Percentiles rank a stretch among this genome's conserved stretches.
Evolutionary conservation across 2,329 filamentous ascomycete genomes (phyloP).

Genomic region (Corynespora cassiicola): DNA sequence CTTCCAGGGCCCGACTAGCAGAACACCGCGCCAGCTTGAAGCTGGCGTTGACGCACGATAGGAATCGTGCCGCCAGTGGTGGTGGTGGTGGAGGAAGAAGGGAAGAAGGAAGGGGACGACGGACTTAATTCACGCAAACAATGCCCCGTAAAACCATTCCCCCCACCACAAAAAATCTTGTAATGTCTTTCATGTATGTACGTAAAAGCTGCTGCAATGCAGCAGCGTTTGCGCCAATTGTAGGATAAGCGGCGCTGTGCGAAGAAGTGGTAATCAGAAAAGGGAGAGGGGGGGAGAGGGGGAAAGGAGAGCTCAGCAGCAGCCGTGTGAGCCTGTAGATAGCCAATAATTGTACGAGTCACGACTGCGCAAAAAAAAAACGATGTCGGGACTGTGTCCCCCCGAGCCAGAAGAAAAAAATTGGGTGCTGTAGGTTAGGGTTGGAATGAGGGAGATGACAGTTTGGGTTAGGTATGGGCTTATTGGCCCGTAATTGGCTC

Average conservation of each 20-base stretch:
- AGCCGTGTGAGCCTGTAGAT: no score
- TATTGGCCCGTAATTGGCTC: slow-evolving; percentile 47
- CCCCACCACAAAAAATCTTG: slow-evolving; percentile 9
- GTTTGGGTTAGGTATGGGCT: no score
- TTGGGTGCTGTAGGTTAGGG: no score
- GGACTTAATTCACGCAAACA: slow-evolving; percentile 10
- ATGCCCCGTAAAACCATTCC: no score
- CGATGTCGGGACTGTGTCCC: no score
- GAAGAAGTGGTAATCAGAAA: slow-evolving; percentile 1
- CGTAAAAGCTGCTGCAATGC: slow-evolving; percentile 2
- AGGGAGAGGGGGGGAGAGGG: slow-evolving; percentile 1
- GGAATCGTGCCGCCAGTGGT: slow-evolving; percentile 1
- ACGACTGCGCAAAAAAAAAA: slow-evolving; percentile 1
- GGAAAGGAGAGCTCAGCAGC: slow-evolving; percentile 1
- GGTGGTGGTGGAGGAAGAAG: no score
- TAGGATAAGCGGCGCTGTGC: slow-evolving; percentile 1
- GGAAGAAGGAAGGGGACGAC: no score
- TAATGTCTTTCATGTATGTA: slow-evolving; percentile 12
- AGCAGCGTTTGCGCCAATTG: slow-evolving; percentile 8
- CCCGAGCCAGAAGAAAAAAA: no score
- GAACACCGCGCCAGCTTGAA: slow-evolving; percentile 22
- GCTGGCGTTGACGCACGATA: slow-evolving; percentile 17
- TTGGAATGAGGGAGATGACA: no score
- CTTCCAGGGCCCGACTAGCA: slow-evolving; percentile 42
- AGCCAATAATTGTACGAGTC: slow-evolving; percentile 4